phyloP scores from a whole-genome alignment of 345 rosid genomes.

The Brassica cretica region DNA sequence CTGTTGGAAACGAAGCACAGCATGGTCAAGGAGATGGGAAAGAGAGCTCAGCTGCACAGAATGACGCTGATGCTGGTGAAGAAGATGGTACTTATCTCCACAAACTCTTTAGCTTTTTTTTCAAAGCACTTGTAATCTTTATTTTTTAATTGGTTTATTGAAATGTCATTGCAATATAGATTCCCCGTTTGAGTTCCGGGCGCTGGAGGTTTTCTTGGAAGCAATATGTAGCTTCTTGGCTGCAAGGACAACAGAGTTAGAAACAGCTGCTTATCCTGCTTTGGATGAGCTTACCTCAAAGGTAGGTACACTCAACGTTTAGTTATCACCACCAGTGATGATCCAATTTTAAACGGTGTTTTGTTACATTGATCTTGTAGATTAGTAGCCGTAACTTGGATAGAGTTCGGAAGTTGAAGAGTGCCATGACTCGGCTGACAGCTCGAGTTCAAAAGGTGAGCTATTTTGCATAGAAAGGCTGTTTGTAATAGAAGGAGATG shows the following conservation, averaged over 20 bases:
- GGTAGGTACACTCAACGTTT: slow-evolving; percentile 49
- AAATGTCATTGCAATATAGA: slow-evolving; percentile 50
- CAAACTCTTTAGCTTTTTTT: not conserved
- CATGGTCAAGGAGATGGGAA: slow-evolving; percentile 53
- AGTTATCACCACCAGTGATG: not conserved
- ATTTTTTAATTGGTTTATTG: slow-evolving; percentile 6
- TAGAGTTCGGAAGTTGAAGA: slow-evolving; percentile 93
- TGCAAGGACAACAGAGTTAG: slow-evolving; percentile 86
- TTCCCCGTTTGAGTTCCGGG: slow-evolving; percentile 83
- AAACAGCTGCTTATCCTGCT: slow-evolving; percentile 94
- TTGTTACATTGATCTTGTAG: slow-evolving; percentile 42
- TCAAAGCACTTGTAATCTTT: not conserved
- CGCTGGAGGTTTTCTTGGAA: slow-evolving; percentile 91
- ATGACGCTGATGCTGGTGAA: slow-evolving; percentile 72
- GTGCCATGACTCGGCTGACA: slow-evolving; percentile 93
- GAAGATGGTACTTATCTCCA: slow-evolving; percentile 68
- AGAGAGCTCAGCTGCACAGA: slow-evolving; percentile 47
- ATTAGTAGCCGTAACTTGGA: slow-evolving; percentile 96
- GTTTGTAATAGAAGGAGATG: not conserved
- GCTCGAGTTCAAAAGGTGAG: slow-evolving; percentile 88
- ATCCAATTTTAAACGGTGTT: not conserved
- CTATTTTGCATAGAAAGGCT: no score
- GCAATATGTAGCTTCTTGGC: slow-evolving; percentile 92
- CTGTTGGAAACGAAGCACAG: slow-evolving; percentile 41
- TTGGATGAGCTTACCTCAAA: slow-evolving; percentile 92